Conservation (phyloP, 1,139 yeast species). For the Lodderomyces elongisporus region DNA sequence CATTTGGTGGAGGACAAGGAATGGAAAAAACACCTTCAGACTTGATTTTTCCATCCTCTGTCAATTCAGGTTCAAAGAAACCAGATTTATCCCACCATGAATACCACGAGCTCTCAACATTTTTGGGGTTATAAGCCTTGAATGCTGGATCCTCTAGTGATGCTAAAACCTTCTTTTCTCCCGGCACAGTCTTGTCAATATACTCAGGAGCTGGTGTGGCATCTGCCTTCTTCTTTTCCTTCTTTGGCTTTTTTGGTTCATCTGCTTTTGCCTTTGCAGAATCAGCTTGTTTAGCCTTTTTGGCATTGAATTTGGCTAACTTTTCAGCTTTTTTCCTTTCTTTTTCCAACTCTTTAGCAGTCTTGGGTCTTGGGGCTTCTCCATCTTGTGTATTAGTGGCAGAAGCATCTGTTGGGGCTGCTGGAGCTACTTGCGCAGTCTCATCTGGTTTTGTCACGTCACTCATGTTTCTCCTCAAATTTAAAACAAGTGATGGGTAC, state of each 20-base stretch:
- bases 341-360: conserved; percentile 79
- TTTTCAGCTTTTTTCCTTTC: conserved; percentile 97
- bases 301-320: conserved; percentile 89
- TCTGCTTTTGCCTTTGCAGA: conserved; percentile 25
- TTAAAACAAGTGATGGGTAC: too few species aligned
- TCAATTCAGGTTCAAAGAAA: conserved; percentile 80
- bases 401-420: conserved; percentile 6
- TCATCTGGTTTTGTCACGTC: conserved; percentile 8
- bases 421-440: conserved; percentile 1
- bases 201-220: conserved; percentile 77
- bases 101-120: conserved; percentile 97
- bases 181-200: conserved; percentile 75
- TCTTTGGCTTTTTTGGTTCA: conserved; percentile 60
- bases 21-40: conserved; percentile 83
- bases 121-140: conserved; percentile 88
- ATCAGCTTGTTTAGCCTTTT: conserved; percentile 73
- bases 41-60: conserved; percentile 66
- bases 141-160: conserved; percentile 88
- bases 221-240: conserved; percentile 57
- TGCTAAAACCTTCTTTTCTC: conserved; percentile 83
- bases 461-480: conserved; percentile 9
- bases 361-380: conserved; percentile 35
- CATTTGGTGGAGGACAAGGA: conserved; percentile 99
- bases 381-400: conserved; percentile 10
- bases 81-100: conserved; percentile 94